Conservation (phyloP, 768 basidiomycete genomes). For the Sistotremastrum suecicum region DNA sequence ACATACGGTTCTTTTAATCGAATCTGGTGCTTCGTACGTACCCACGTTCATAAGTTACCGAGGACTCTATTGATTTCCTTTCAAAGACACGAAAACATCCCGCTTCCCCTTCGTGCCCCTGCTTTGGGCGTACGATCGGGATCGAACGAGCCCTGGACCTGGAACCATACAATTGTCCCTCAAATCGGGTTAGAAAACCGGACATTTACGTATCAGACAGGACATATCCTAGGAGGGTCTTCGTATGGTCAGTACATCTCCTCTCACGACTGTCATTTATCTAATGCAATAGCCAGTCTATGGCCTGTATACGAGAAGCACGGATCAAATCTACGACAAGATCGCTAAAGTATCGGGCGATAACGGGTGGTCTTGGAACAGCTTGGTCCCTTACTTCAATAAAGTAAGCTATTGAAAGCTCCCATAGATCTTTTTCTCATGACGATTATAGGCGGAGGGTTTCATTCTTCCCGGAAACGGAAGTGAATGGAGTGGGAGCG, state of each 20-base stretch:
- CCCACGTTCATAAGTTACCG: not conserved
- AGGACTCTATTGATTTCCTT: not conserved
- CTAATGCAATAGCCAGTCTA: not conserved
- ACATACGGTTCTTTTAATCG: constrained; percentile 18
- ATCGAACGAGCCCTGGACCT: not conserved
- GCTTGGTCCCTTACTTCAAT: constrained; percentile 10
- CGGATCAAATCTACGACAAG: constrained; percentile 9
- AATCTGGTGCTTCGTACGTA: constrained; percentile 9
- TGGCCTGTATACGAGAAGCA: constrained; percentile 3
- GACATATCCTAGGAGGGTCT: constrained; percentile 1
- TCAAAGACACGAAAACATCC: too few relatives aligned
- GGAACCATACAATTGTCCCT: constrained; percentile 1
- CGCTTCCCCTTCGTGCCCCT: too few relatives aligned
- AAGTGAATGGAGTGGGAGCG: too few relatives aligned
- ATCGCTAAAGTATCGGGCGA: constrained; percentile 14
- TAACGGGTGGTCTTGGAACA: constrained; percentile 15
- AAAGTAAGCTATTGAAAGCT: constrained; percentile 6
- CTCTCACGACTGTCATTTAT: not conserved
- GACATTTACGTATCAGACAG: not conserved
- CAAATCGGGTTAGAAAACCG: constrained; percentile 1
- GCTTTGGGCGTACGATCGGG: too few relatives aligned
- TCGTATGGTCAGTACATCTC: not conserved
- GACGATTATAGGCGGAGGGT: too few relatives aligned
- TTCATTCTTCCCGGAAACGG: too few relatives aligned
- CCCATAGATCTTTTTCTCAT: too few relatives aligned